phyloP scores from a whole-genome alignment of 768 basidiomycete species.

The Pleurotus sapidus region DNA sequence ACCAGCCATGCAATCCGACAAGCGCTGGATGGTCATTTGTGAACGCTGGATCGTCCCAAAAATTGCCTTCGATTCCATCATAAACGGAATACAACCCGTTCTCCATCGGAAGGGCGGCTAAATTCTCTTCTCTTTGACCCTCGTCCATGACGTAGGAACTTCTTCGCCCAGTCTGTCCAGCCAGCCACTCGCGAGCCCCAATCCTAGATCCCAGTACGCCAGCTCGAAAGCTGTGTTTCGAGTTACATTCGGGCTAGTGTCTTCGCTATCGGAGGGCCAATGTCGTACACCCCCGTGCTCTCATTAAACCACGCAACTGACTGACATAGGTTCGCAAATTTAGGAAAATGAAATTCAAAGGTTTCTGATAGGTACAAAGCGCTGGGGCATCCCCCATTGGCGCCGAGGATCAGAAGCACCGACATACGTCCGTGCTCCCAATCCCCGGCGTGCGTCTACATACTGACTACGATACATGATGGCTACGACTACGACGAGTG shows the following conservation, averaged over 20 bases:
- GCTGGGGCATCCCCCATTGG: too few species aligned
- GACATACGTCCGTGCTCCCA: too few species aligned
- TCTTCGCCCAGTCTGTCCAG: slow-evolving; percentile 37
- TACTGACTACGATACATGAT: too few species aligned
- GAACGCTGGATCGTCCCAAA: slow-evolving; percentile 49
- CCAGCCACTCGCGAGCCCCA: too few species aligned
- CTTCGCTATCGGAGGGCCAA: slow-evolving; percentile 64
- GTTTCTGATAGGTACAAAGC: too few species aligned
- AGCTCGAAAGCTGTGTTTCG: too few species aligned
- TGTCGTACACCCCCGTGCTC: slow-evolving; percentile 45
- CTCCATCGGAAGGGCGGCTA: slow-evolving; percentile 51
- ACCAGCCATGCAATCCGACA: slow-evolving; percentile 56
- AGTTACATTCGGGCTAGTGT: slow-evolving; percentile 57
- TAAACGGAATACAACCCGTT: slow-evolving; percentile 52
- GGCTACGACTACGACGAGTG: too few species aligned
- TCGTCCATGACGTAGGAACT: slow-evolving; percentile 39
- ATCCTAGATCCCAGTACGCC: too few species aligned
- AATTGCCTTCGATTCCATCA: slow-evolving; percentile 48
- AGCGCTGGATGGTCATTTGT: slow-evolving; percentile 60
- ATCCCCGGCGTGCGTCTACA: too few species aligned
- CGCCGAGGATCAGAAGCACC: too few species aligned
- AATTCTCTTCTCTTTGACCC: slow-evolving; percentile 40
- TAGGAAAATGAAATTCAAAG: too few species aligned
- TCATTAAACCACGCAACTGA: slow-evolving; percentile 51
- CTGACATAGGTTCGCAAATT: too few species aligned